phyloP scores from a whole-genome alignment of 2,329 filamentous ascomycete genomes.

The Podosphaera xanthii region DNA sequence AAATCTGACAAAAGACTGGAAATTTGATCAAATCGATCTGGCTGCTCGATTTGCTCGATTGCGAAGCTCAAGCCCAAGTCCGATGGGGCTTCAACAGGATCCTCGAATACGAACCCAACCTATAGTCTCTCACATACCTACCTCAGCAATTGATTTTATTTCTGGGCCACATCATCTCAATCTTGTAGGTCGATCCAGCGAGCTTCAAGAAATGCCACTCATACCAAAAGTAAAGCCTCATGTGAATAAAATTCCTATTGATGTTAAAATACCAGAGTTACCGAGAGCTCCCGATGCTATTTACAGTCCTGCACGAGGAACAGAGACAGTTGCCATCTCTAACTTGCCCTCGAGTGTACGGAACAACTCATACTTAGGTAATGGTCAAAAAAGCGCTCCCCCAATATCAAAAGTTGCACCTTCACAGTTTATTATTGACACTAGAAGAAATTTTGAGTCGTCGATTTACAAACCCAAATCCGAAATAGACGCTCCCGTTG shows the following conservation, averaged over 20 bases:
- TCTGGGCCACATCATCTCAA: neutral
- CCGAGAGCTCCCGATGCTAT: conserved; percentile 17
- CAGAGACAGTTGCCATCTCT: conserved; percentile 8
- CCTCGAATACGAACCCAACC: conserved; percentile 28
- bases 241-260: conserved; percentile 7
- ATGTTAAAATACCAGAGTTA: conserved; percentile 13
- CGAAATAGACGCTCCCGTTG: conserved; percentile 1
- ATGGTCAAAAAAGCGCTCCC: conserved; percentile 8
- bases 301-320: conserved; percentile 16
- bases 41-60: conserved; percentile 33
- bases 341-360: conserved; percentile 12
- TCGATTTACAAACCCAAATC: conserved; percentile 5
- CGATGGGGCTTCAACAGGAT: conserved; percentile 20
- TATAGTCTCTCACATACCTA: conserved; percentile 18
- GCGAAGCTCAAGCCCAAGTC: conserved; percentile 18
- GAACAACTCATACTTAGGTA: conserved; percentile 8
- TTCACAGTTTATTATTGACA: conserved; percentile 7
- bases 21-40: conserved; percentile 23
- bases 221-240: conserved; percentile 7
- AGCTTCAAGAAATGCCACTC: conserved; percentile 14
- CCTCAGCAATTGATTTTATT: neutral
- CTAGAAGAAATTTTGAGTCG: conserved; percentile 10
- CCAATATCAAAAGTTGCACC: conserved; percentile 10
- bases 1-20: conserved; percentile 15
- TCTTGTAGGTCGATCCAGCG: conserved; percentile 6